Base-by-base conservation (phyloP, 75 land plant genomes). In the Pinus taeda region DNA sequence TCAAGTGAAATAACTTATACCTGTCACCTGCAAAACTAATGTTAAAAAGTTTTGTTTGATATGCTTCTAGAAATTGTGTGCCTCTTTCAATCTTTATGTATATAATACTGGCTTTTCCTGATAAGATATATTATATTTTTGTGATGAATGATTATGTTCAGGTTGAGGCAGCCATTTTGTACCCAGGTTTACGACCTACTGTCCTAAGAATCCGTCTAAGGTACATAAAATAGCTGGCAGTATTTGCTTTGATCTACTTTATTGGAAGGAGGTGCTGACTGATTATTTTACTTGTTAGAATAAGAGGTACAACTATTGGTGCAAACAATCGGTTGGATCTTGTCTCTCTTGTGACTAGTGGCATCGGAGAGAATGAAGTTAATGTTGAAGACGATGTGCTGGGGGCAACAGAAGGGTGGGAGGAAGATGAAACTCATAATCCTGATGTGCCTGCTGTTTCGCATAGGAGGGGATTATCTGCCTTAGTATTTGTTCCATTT, bases 401-500 rank as follows among this genome's bases (percentile, higher is more conserved):
- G 65, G 92, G 81, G 56, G 76, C 85, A 15, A 85, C 86, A 42
- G 91, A 89, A 76, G 84, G 90, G n/a, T 91, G 94, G 94, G 76
- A 87, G 71, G 98, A 95, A 18, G 82, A 96, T 83, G 98, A 92
- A 82, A 90, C 91, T 15, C 95, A 95, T 77, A 82, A 95, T 79
- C 95, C 98, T 73, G 97, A 96, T 83, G 93, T 96, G 59, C 98
- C 98, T 74, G 98, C 98, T 36, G 86, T 94, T 37, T 84, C 94
- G 9, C 98, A 96, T 80, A 85, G 78, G 21, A 85, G 95, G 79
- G 98, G 98, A 14, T 61, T 93, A 37, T 81, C 91, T 21, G 88
- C 98, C 61, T 94, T 96, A 77, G 92, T 96, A 18, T 96, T 96
- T 77, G 88, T 96, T 26, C 97, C 97, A 57, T 96, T 96, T 82